Base-by-base conservation (phyloP, 495 filamentous ascomycete genomes). In the Talaromyces wortmannii region DNA sequence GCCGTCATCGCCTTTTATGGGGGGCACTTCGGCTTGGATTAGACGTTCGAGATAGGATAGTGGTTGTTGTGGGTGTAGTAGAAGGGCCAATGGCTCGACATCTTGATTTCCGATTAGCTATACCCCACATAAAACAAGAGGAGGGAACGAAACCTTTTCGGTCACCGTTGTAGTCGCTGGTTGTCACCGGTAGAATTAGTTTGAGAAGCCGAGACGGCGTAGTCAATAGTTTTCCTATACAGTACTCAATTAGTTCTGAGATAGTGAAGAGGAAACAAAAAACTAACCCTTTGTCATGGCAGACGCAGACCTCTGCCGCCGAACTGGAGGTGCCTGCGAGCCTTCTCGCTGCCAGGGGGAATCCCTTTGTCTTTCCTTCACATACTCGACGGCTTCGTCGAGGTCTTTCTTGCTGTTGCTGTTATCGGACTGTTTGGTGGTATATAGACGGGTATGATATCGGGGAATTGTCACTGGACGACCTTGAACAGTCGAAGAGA, bases 1-100 rank as follows among this genome's bases (percentile, higher is more conserved):
- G 15, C 79, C 81, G n/a, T 79, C 71, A 3, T 78, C 61, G 7
- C 70, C 70, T 46, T 69, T 74, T n/a, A 96, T 74, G 0, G 81
- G 79, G 0, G 92, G 90, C 0, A 97, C 64, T 67, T 97, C 92
- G 56, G 90, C 84, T 68, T 96, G 92, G 57, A 97, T 90, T 3
- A 97, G 74, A 3, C 88, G 86, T 67, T 96, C 91, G 43, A 96
- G 83, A 67, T 96, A 95, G 30, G 91, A 96, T 13, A 97, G 77
- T 0, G 92, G 92, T 67, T 97, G 92, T 60, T 94, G 89, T 0
- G 92, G 90, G 67, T 97, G 92, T 6, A 97, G 78, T 6, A 97
- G 82, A 2, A 97, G 82, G 6, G 91, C 91, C 6, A 97, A 81
- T 0, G 92, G 89, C 64, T 94, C 89, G 31, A 90, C 79, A 45